phyloP scores from a whole-genome alignment of 2,329 filamentous ascomycete genomes.

The Aspergillus amoenus region DNA sequence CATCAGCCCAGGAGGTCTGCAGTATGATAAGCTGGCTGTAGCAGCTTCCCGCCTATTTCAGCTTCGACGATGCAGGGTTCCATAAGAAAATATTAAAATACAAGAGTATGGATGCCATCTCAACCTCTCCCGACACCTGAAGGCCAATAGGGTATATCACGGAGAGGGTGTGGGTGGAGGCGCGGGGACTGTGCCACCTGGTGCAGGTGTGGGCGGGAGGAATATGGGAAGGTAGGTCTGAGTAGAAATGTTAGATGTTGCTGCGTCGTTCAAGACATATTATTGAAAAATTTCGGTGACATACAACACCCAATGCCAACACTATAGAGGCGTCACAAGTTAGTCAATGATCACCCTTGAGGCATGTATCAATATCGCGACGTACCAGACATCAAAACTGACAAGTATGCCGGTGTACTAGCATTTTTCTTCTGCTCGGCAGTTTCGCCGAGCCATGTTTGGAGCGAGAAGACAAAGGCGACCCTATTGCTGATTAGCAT shows the following conservation, averaged over 20 bases:
- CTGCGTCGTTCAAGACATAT: not conserved
- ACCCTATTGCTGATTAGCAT: conserved; percentile 38
- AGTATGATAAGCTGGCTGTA: not conserved
- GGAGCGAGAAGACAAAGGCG: conserved; percentile 48
- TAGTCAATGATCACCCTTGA: conserved; percentile 11
- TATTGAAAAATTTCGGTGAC: conserved; percentile 18
- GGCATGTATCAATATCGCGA: conserved; percentile 20
- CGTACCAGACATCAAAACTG: conserved; percentile 75
- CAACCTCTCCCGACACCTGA: not conserved
- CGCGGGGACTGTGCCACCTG: conserved; percentile 42
- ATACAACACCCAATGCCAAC: conserved; percentile 57
- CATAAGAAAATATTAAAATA: not conserved
- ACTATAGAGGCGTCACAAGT: conserved; percentile 43
- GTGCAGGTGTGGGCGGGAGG: conserved; percentile 53
- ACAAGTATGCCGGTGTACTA: conserved; percentile 70
- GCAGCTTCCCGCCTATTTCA: not conserved
- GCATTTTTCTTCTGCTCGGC: conserved; percentile 57
- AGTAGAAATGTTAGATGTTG: conserved; percentile 21
- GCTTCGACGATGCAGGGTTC: not conserved
- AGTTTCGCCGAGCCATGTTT: conserved; percentile 50
- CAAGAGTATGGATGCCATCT: not conserved
- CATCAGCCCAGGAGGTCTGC: not conserved
- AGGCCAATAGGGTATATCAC: conserved; percentile 1
- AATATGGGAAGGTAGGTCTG: conserved; percentile 66
- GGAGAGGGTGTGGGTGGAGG: conserved; percentile 43